Evolutionary conservation across 768 basidiomycete genomes (phyloP), one percentile per base, ranked within the genome.

Genomic region (Glaciozyma martinii): DNA sequence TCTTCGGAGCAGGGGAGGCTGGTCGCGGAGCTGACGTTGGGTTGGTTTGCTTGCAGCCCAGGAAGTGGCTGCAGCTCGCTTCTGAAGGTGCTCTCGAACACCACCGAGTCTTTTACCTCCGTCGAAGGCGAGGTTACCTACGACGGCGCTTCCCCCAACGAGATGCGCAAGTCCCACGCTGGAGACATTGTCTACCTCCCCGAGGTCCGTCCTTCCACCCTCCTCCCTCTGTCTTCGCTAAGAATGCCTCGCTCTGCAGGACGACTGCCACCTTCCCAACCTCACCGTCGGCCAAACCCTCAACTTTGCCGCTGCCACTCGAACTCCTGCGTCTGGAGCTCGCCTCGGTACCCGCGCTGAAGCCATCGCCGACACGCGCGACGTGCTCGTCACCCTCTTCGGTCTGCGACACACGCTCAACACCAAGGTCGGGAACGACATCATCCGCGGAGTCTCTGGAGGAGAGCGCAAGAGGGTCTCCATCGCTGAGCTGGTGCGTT

Each of bases 131-230:
- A 78, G 23, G 78, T 82, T 52, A 56, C 58, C n/a, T 74, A 82
- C 60, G 78, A 80, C 59, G 83, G 82, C 29, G 78, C 83, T 50
- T 74, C 76, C 0, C 74, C 65, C 3, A 15, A 65, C 21, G 76
- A 79, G 52, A 82, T 85, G 79, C 60, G 71, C 27, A 77, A 77
- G 33, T 75, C 78, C 50, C 82, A 81, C 83, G 83, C 15, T 87
- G 86, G 90, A 70, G 89, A 93, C 73, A 79, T 88, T 2, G 89
- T 72, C 86, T 86, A 90, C 74, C 87, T 91, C 71, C 87, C 90
- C 7, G 50, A 64, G 37, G 37, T 13, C 10, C 10, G 37, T 40
- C 15, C 37, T 40, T 13, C 12, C 15, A 40, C 15, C 37, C 37
- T 40, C 37, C 12, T 13, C 37, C 15, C 12, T 13, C 3, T 40